These are phyloP conservation scores for Leccinellum rugosiceps DNA, from an alignment of 768 basidiomycete species.

Conservation along the genomic window DNA sequence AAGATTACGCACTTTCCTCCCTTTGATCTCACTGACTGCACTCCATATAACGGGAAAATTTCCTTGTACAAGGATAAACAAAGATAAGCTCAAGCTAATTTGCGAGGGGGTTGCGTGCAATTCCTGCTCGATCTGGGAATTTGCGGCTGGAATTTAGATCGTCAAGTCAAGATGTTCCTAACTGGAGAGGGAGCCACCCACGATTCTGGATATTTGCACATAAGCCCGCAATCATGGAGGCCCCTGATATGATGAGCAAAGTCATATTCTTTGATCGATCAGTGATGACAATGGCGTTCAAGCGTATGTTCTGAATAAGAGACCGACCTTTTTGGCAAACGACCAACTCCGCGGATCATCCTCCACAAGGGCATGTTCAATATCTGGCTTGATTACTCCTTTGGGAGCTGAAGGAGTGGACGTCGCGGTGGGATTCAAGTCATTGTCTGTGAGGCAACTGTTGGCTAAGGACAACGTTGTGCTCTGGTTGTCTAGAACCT, in stretches of 20 bases:
- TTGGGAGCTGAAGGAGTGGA: background rate
- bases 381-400: constrained; percentile 23
- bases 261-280: constrained; percentile 13
- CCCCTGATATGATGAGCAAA: constrained; percentile 25
- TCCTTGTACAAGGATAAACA: constrained; percentile 75
- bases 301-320: background rate
- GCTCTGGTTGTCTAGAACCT: background rate
- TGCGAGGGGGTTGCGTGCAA: constrained; percentile 58
- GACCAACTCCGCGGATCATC: constrained; percentile 68
- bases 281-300: background rate
- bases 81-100: constrained; percentile 65
- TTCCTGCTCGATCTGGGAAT: constrained; percentile 57
- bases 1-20: constrained; percentile 52
- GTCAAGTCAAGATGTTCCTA: background rate
- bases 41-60: constrained; percentile 37
- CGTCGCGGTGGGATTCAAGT: background rate
- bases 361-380: constrained; percentile 42
- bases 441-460: background rate
- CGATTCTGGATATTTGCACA: constrained; percentile 30
- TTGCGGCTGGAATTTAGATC: constrained; percentile 48
- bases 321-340: constrained; percentile 48
- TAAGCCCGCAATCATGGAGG: constrained; percentile 30
- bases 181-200: constrained; percentile 3
- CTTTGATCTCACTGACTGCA: constrained; percentile 51
- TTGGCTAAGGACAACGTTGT: background rate